A percentile compares a stretch with the other conserved stretches of the same genome.
These are phyloP conservation scores for Schwanniomyces vanrijiae DNA, from an alignment of 805 yeast genomes.

Conservation along the genomic window DNA sequence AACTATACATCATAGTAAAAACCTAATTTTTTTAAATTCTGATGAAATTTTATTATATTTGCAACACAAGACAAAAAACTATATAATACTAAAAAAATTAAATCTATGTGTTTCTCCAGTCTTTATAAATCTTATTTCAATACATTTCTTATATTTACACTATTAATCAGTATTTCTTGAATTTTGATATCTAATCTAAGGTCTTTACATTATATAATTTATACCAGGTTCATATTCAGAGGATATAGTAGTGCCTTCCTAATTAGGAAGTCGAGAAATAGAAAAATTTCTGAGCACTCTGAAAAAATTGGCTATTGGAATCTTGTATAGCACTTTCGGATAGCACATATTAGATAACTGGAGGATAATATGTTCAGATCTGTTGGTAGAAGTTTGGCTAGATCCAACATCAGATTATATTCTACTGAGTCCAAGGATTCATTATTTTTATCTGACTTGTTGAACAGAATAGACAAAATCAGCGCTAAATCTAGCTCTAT, in stretches of 20 bases:
- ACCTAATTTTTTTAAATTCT: too few relatives aligned
- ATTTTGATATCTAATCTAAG: too few relatives aligned
- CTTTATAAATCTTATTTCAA: too few relatives aligned
- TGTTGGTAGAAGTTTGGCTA: constrained; percentile 1
- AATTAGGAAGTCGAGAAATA: constrained; percentile 4
- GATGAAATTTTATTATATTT: too few relatives aligned
- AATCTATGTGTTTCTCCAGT: too few relatives aligned
- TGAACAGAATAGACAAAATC: constrained; percentile 36
- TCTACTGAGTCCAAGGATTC: constrained; percentile 9
- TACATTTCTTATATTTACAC: too few relatives aligned
- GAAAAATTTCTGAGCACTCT: constrained; percentile 3
- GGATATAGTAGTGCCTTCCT: not conserved
- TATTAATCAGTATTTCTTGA: too few relatives aligned
- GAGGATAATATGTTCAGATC: constrained; percentile 6
- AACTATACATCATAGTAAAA: too few relatives aligned
- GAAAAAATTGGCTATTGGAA: not conserved
- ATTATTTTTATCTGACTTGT: constrained; percentile 32
- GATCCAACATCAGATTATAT: constrained; percentile 1
- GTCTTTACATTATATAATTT: not conserved
- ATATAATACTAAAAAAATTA: too few relatives aligned
- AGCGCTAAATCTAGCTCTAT: constrained; percentile 14
- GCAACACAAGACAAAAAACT: too few relatives aligned
- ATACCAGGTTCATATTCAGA: too few relatives aligned
- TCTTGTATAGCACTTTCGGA: not conserved
- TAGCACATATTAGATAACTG: not conserved